These are phyloP conservation scores for Gracilariopsis chorda DNA, from an alignment of 23 red algal genomes.

Conservation along the genomic window DNA sequence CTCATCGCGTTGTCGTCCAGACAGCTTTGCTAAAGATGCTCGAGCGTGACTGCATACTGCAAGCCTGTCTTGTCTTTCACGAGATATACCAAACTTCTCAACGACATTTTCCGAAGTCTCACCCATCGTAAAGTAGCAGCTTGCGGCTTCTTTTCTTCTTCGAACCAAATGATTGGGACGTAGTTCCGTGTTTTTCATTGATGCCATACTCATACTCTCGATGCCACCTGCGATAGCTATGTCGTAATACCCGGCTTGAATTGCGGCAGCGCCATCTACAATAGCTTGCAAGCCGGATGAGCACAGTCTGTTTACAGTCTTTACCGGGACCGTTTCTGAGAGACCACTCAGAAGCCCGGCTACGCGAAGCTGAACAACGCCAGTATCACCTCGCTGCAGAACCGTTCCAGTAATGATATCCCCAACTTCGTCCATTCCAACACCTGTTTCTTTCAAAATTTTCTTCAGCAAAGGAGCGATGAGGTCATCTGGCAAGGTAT, in stretches of 20 bases:
- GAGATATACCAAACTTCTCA: constrained; percentile 66
- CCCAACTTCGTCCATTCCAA: constrained; percentile 61
- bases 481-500: constrained; percentile 88
- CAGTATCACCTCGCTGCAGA: constrained; percentile 87
- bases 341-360: constrained; percentile 79
- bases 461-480: constrained; percentile 77
- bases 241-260: constrained; percentile 78
- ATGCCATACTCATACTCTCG: constrained; percentile 92
- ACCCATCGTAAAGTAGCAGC: constrained; percentile 95
- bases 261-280: constrained; percentile 92
- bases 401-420: constrained; percentile 91
- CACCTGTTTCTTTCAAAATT: constrained; percentile 63
- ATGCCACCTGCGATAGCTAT: constrained; percentile 93
- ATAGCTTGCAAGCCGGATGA: constrained; percentile 98
- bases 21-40: constrained; percentile 76
- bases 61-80: constrained; percentile 82
- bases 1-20: constrained; percentile 74
- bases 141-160: constrained; percentile 43
- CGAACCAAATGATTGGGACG: constrained; percentile 50
- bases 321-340: constrained; percentile 73
- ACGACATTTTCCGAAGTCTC: constrained; percentile 98
- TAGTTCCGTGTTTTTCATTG: constrained; percentile 74
- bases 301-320: constrained; percentile 92
- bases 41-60: constrained; percentile 92
- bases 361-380: constrained; percentile 81